Base-by-base conservation (phyloP, 805 yeast genomes). In the Candida methanosorbosa region DNA sequence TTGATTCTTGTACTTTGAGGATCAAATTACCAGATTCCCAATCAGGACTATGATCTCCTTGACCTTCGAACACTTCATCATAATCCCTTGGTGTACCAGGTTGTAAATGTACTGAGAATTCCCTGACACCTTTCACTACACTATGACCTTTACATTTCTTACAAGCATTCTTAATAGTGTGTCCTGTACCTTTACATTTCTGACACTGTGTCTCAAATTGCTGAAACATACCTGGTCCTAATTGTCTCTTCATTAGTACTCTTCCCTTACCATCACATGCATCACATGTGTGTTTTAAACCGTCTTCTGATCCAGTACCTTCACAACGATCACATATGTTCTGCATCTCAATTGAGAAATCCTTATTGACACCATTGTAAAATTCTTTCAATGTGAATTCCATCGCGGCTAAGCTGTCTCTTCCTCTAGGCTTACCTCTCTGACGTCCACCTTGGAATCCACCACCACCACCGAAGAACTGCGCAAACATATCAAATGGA, bases 221-320 rank as follows among this genome's bases (percentile, higher is more conserved):
- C 58, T 92, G 97, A 41, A 84, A 63, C 86, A 92, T 84, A 7
- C 88, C 88, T 5, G 94, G 94, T 0, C 85, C 97, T 44, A 90
- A 59, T 54, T 88, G 94, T 39, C 81, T 66, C 33, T 75, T 68
- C 36, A 79, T 71, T 7, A 78, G 53, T 26, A 72, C 57, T 17
- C 79, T 65, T 19, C 98, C 98, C 18, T 61, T 59, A 5, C 98
- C 98, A 11, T 66, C 55, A 64, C 98, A 92, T 33, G 60, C 61
- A 1, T 56, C 43, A 65, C 98, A 92, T 23, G 54, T 57, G 35
- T 77, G 79, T 9, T 65, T 66, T 46, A 76, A 57, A 11, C 90
- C 87, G 56, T 88, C 97, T 31, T 75, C 72, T 2, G 92, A 77
- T 1, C 98, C 98, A 5, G 81, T 65, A 11, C 97, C 98, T 4